Conservation (phyloP, 495 filamentous ascomycete species). For the Talaromyces liani region DNA sequence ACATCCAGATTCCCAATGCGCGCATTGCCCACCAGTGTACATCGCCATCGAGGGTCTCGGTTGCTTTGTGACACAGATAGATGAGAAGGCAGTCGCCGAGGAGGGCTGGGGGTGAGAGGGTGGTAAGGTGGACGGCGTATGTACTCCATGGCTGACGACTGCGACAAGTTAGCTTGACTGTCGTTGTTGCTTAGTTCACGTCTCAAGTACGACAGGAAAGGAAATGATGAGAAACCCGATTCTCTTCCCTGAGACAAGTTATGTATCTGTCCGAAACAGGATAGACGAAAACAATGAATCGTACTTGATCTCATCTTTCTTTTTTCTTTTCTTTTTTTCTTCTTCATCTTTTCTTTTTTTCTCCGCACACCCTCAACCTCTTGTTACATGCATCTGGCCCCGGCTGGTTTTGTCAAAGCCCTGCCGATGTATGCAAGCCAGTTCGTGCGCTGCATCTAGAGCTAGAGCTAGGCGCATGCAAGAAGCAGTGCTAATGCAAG, state of each 20-base stretch:
- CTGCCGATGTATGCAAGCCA: not conserved
- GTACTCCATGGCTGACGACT: constrained; percentile 69
- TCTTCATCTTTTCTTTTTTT: not conserved
- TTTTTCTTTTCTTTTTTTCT: not conserved
- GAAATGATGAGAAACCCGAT: not conserved
- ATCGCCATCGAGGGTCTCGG: constrained; percentile 32
- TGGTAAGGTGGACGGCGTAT: constrained; percentile 68
- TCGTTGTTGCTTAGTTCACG: not conserved
- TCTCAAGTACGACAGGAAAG: not conserved
- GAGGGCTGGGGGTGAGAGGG: constrained; percentile 63
- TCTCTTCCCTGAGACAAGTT: not conserved
- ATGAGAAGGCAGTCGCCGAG: constrained; percentile 57
- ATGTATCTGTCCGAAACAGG: constrained; percentile 2
- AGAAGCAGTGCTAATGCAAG: not conserved
- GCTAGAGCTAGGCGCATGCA: constrained; percentile 2
- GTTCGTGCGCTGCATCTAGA: not conserved
- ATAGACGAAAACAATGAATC: not conserved
- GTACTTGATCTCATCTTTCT: not conserved
- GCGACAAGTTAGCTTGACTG: constrained; percentile 8
- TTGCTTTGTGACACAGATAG: constrained; percentile 41
- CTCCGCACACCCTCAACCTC: not conserved
- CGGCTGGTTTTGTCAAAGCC: not conserved
- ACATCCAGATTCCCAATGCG: constrained; percentile 50
- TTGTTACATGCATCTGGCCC: not conserved
- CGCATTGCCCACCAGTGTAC: constrained; percentile 38